Base-by-base conservation (phyloP, 768 basidiomycete species). In the Roridomyces roridus region DNA sequence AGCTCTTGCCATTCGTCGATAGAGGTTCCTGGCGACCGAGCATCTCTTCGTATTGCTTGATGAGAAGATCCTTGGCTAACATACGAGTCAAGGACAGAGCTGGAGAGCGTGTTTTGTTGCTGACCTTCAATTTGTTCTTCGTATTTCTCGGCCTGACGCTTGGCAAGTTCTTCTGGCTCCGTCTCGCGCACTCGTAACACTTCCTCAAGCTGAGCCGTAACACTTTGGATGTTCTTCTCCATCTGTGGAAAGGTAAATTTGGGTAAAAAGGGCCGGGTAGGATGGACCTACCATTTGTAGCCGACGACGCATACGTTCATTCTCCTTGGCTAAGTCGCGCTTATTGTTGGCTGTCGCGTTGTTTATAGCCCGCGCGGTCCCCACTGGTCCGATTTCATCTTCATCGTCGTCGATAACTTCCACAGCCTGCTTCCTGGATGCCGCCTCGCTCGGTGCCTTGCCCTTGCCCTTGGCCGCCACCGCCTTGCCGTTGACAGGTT, bases 171-270 rank as follows among this genome's bases (percentile, higher is more conserved):
- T 63, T 93, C 90, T 25, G 88, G 73, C 57, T 92, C 91, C 6
- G 89, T 89, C 36, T 77, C 69, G 41, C 88, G 82, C 36, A 86
- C 71, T 29, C 78, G 75, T 48, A 83, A 77, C 7, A 84, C 67
- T 56, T 89, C 85, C 37, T 91, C 82, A 17, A 92, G 60, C 53
- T 88, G 85, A 17, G 74, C 69, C 31, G 77, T 74, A 2, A 91
- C 67, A 23, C 75, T 68, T 26, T 79, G 73, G 21, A 81, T 77
- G 45, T 81, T 80, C n/a, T 65, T 63, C 51, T 80, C 68, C 14
- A 74, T 68, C 82, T 84, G 62, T 5, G 14, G 40, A 20, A 46
- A 14, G 46, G 37, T 20, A 29, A 57, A 26, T 10, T 6, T 9
- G 29, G 20, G 36, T n/a, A 11, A 2, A 20, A 29, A 28, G 3